Evolutionary conservation across 1,139 yeast species (phyloP).

Genomic region (Zygoascus meyerae): DNA sequence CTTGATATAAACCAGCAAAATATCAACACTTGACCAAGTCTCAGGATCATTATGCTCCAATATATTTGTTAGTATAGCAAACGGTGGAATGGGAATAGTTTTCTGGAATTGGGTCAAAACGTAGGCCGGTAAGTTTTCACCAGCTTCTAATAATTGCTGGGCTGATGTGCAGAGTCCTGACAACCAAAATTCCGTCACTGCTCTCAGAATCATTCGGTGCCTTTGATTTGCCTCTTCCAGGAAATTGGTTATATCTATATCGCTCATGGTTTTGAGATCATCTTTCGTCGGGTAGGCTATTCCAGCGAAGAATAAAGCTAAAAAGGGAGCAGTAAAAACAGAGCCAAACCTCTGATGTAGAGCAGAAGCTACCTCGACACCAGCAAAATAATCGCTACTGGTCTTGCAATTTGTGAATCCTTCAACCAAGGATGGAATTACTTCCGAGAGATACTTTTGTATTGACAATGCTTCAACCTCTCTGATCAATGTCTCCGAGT

Average conservation of each 20-base stretch:
- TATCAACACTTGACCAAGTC: constrained; percentile 38
- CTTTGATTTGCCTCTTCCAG: constrained; percentile 21
- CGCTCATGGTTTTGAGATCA: constrained; percentile 32
- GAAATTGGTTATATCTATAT: constrained; percentile 40
- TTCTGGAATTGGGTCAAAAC: constrained; percentile 27
- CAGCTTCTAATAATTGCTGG: constrained; percentile 20
- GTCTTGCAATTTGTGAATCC: constrained; percentile 48
- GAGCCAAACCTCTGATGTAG: constrained; percentile 68
- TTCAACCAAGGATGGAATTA: constrained; percentile 58
- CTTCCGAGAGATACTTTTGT: constrained; percentile 72
- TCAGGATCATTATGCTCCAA: constrained; percentile 42
- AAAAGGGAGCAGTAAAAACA: constrained; percentile 49
- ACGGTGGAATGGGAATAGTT: constrained; percentile 37
- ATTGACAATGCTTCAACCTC: constrained; percentile 62
- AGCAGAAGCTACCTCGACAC: constrained; percentile 62
- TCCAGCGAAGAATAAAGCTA: constrained; percentile 44
- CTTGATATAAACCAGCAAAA: constrained; percentile 49
- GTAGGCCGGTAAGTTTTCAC: constrained; percentile 39
- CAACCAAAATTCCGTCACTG: constrained; percentile 57
- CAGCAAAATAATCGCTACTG: constrained; percentile 57
- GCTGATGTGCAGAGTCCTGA: constrained; percentile 41
- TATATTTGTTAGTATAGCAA: constrained; percentile 50
- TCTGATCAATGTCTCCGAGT: constrained; percentile 47
- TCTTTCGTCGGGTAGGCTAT: constrained; percentile 40
- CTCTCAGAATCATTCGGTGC: constrained; percentile 48